Percentiles rank a stretch among this genome's conserved stretches.
These are phyloP conservation scores for Thermochaetoides thermophila DNA, from an alignment of 495 filamentous ascomycete genomes.

Conservation along the genomic window DNA sequence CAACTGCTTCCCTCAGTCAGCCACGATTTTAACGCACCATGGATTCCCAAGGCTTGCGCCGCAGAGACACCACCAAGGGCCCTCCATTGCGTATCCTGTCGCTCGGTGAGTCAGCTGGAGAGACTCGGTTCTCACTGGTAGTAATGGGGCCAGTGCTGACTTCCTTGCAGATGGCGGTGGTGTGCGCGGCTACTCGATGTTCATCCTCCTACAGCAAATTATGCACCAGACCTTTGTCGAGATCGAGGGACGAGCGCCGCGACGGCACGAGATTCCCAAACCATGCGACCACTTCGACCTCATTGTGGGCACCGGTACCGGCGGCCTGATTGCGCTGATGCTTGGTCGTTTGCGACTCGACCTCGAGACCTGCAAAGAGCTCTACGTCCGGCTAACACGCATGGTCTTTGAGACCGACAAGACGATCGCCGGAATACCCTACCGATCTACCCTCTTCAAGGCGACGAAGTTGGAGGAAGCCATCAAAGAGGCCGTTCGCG, in stretches of 20 bases:
- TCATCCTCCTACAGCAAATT: conserved; percentile 86
- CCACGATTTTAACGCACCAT: too few species aligned
- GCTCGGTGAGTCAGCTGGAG: conserved; percentile 46
- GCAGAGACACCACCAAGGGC: conserved; percentile 89
- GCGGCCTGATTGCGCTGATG: conserved; percentile 93
- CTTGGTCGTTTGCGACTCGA: conserved; percentile 82
- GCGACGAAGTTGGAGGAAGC: conserved; percentile 89
- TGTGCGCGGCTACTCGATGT: conserved; percentile 92
- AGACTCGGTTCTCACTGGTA: not conserved
- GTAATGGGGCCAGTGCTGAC: not conserved
- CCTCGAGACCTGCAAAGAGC: conserved; percentile 86
- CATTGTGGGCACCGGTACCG: conserved; percentile 87
- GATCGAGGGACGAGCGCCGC: conserved; percentile 65
- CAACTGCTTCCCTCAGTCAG: too few species aligned
- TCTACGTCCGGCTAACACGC: conserved; percentile 87
- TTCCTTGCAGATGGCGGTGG: conserved; percentile 68
- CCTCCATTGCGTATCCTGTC: conserved; percentile 85
- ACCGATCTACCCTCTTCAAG: conserved; percentile 88
- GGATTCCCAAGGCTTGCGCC: conserved; percentile 25
- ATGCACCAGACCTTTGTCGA: conserved; percentile 91
- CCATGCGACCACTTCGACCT: conserved; percentile 98
- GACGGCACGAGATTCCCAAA: conserved; percentile 79
- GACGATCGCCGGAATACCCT: conserved; percentile 87
- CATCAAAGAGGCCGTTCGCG: conserved; percentile 74
- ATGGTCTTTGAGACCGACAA: conserved; percentile 97